Evolutionary conservation across 257 asterid genomes (phyloP), one percentile per base, ranked within the genome.

Genomic region (Agastache rugosa): DNA sequence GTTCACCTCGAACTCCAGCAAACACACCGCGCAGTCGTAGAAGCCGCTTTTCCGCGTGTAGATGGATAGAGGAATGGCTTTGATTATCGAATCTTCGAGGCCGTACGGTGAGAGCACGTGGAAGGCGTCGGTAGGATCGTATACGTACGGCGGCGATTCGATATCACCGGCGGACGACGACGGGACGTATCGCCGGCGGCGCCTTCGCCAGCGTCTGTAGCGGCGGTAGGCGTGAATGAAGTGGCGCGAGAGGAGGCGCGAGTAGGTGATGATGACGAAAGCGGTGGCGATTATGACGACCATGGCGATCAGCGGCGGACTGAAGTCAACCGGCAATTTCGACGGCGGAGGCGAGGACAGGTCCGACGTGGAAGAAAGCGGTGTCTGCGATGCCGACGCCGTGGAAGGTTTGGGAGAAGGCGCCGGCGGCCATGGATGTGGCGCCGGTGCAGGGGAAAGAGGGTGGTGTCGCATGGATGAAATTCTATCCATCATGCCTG

Each of bases 301-400:
- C 99, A 92, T 92, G 19, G 93, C 96, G 54, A 95, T 92, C 75
- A 95, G 58, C 59, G 99, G 99, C 7, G 99, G 99, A 19, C 98
- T 92, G 73, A 95, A 92, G 67, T 95, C 88, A 7, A 95, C 89
- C 22, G 96, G 91, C 6, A 70, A 15, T 56, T 85, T 95, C 0
- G 98, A 82, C 69, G 92, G 88, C 50, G 89, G 87, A 1, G 91
- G 63, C 5, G 91, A 27, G 4, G 83, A 2, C 37, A 79, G 41
- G 9, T 63, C 15, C 22, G 83, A 53, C 8, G 78, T 6, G 37
- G 55, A 35, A 2, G 75, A 45, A 23, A 80, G 55, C 63, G 75
- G 41, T 5, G 79, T 27, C 14, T 8, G 67, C 3, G 50, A 5
- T 17, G 22, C 19, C 3, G 45, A 55, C 66, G 77, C 6, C 66